Conservation (phyloP, 2,329 filamentous ascomycete species). For the Thielaviopsis populi region DNA sequence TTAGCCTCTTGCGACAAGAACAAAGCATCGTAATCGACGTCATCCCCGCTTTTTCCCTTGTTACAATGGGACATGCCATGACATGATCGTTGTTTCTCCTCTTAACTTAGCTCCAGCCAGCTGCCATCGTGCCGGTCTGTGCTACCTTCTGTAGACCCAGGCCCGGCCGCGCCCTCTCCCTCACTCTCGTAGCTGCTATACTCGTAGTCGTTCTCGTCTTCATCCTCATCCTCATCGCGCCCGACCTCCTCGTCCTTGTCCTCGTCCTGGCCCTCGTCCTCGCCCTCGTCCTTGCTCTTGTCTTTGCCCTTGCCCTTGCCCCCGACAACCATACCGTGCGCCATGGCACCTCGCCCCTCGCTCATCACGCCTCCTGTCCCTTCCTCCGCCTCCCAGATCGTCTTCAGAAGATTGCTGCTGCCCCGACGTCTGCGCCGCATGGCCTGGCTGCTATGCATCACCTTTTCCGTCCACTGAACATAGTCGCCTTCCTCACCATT, state of each 20-base stretch:
- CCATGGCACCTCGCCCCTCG: background rate
- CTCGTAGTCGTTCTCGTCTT: too few species aligned
- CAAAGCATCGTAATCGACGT: background rate
- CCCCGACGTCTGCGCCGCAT: background rate
- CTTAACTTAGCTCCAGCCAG: background rate
- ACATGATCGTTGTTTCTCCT: background rate
- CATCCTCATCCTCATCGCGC: too few species aligned
- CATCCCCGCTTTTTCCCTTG: background rate
- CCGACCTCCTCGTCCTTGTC: too few species aligned
- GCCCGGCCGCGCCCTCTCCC: background rate
- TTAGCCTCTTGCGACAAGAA: background rate
- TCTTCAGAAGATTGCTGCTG: background rate
- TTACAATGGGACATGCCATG: background rate
- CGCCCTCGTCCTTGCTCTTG: background rate
- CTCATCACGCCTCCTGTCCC: background rate
- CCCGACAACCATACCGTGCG: background rate
- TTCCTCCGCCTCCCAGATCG: slow-evolving; percentile 3
- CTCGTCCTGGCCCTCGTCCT: too few species aligned
- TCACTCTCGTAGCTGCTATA: background rate
- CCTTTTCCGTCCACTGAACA: background rate
- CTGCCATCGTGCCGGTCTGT: background rate
- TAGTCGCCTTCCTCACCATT: background rate
- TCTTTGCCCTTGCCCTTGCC: background rate
- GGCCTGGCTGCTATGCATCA: background rate
- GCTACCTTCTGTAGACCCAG: background rate